A percentile compares a stretch with the other conserved stretches of the same genome.
Evolutionary conservation across 2,329 filamentous ascomycete species (phyloP).

Genomic region (Neophaeococcomyces mojaviensis): DNA sequence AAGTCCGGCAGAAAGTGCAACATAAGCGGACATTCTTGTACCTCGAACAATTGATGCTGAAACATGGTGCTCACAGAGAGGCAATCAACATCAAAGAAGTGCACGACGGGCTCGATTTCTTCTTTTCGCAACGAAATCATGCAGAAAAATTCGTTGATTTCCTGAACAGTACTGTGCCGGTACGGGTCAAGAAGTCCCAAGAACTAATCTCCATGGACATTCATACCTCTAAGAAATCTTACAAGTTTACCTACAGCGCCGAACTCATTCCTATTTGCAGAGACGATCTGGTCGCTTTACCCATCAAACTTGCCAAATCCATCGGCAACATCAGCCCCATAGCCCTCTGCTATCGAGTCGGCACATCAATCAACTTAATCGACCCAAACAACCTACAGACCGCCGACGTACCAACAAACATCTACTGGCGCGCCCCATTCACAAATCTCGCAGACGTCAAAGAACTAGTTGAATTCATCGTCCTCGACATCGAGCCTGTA

Average conservation of each 20-base stretch:
- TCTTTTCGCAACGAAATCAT: slow-evolving; percentile 80
- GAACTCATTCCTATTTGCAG: slow-evolving; percentile 94
- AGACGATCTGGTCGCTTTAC: slow-evolving; percentile 90
- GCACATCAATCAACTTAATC: slow-evolving; percentile 80
- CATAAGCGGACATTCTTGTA: slow-evolving; percentile 83
- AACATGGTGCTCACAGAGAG: slow-evolving; percentile 83
- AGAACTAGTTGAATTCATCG: slow-evolving; percentile 82
- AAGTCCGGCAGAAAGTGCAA: slow-evolving; percentile 92
- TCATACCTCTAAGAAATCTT: slow-evolving; percentile 82
- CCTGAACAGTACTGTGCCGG: slow-evolving; percentile 70
- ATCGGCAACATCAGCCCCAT: slow-evolving; percentile 84
- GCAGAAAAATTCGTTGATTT: slow-evolving; percentile 92
- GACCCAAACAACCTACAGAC: slow-evolving; percentile 89
- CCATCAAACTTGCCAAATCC: slow-evolving; percentile 78
- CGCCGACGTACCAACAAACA: slow-evolving; percentile 69
- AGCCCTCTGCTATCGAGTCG: slow-evolving; percentile 76
- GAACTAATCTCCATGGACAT: slow-evolving; percentile 89
- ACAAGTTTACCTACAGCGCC: slow-evolving; percentile 88
- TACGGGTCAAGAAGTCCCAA: slow-evolving; percentile 74
- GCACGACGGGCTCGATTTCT: slow-evolving; percentile 94
- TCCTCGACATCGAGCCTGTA: slow-evolving; percentile 85
- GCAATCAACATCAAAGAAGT: slow-evolving; percentile 98
- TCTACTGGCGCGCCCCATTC: slow-evolving; percentile 92
- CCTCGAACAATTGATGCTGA: slow-evolving; percentile 91
- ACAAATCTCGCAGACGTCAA: slow-evolving; percentile 71